Evolutionary conservation across 2,329 filamentous ascomycete species (phyloP).

Genomic region (Calycina herbarum): DNA sequence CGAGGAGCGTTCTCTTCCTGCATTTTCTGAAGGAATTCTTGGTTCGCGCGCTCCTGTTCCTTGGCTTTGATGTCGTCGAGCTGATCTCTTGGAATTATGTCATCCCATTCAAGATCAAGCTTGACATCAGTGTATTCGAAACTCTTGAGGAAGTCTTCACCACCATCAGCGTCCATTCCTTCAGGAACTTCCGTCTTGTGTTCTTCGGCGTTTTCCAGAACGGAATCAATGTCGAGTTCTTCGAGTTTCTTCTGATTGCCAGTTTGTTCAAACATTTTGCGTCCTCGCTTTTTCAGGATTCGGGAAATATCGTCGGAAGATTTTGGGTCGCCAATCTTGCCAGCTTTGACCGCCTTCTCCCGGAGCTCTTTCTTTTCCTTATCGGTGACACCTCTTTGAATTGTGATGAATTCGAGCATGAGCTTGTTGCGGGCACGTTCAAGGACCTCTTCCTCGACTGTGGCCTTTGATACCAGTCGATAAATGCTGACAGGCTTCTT

Average conservation of each 20-base stretch:
- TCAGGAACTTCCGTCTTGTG: slow-evolving; percentile 95
- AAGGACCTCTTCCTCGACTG: slow-evolving; percentile 95
- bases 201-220: slow-evolving; percentile 94
- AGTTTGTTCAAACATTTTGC: slow-evolving; percentile 98
- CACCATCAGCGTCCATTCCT: slow-evolving; percentile 91
- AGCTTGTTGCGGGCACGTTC: slow-evolving; percentile 97
- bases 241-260: slow-evolving; percentile 96
- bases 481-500: slow-evolving; percentile 96
- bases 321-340: slow-evolving; percentile 76
- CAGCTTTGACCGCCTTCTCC: slow-evolving; percentile 76
- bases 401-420: slow-evolving; percentile 94
- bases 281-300: slow-evolving; percentile 95
- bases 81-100: slow-evolving; percentile 94
- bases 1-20: slow-evolving; percentile 85
- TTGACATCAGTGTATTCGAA: slow-evolving; percentile 98
- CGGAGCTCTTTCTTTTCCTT: slow-evolving; percentile 78
- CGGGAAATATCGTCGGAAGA: slow-evolving; percentile 94
- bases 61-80: slow-evolving; percentile 86
- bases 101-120: slow-evolving; percentile 95
- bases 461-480: slow-evolving; percentile 94
- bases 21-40: slow-evolving; percentile 77
- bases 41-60: slow-evolving; percentile 80
- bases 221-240: slow-evolving; percentile 95
- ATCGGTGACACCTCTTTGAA: slow-evolving; percentile 94
- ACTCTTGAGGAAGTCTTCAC: slow-evolving; percentile 88